These are phyloP conservation scores for Nakazawaea populi DNA, from an alignment of 805 yeast genomes.

Conservation along the genomic window DNA sequence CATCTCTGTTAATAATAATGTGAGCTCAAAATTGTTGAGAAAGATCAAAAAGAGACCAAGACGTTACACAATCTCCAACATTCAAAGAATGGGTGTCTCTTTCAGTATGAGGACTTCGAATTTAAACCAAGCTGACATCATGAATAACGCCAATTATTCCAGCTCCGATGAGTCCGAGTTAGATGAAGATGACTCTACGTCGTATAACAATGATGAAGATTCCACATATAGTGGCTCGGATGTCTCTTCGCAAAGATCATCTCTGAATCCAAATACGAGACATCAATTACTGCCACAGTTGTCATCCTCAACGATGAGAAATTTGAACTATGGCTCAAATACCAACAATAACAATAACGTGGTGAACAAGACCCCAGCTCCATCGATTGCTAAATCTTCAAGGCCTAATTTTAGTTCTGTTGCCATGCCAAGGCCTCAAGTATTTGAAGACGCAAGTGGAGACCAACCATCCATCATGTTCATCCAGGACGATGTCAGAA, in stretches of 20 bases:
- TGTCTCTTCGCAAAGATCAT: slow-evolving; percentile 3
- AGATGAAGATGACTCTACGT: slow-evolving; percentile 15
- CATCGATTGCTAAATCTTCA: slow-evolving; percentile 19
- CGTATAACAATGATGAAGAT: slow-evolving; percentile 4
- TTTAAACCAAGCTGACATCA: slow-evolving; percentile 30
- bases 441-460: slow-evolving; percentile 64
- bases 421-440: slow-evolving; percentile 62
- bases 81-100: slow-evolving; percentile 75
- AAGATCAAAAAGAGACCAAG: slow-evolving; percentile 26
- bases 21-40: slow-evolving; percentile 19
- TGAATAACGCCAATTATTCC: slow-evolving; percentile 11
- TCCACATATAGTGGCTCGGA: slow-evolving; percentile 8
- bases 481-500: slow-evolving; percentile 38
- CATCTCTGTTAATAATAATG: slow-evolving; percentile 7
- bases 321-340: background rate
- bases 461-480: slow-evolving; percentile 60
- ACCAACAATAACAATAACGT: background rate
- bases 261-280: background rate
- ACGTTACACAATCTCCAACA: slow-evolving; percentile 50
- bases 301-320: background rate
- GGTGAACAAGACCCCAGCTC: background rate
- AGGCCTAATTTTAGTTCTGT: slow-evolving; percentile 67
- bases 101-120: slow-evolving; percentile 67
- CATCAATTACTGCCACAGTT: background rate
- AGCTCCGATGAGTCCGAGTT: slow-evolving; percentile 9